These are phyloP conservation scores for Dactylis glomerata DNA, from an alignment of 176 grass and related monocot species.

Conservation along the genomic window DNA sequence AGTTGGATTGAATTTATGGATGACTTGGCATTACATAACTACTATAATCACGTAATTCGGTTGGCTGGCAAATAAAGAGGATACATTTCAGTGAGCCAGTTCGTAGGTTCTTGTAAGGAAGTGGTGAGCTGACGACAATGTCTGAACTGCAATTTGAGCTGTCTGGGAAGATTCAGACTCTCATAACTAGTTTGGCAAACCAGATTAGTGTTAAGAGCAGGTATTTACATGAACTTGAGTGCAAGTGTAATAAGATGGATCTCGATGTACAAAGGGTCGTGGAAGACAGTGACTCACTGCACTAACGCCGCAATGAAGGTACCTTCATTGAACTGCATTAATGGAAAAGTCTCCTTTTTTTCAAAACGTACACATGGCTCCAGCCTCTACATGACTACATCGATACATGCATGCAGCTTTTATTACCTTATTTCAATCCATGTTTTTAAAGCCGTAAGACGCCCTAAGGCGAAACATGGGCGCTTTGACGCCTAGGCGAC, in stretches of 20 bases:
- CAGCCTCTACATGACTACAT: too few species aligned
- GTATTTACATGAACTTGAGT: conserved; percentile 35
- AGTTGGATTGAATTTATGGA: conserved; percentile 55
- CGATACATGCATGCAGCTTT: too few species aligned
- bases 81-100: conserved; percentile 28
- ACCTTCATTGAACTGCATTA: too few species aligned
- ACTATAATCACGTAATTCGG: conserved; percentile 1
- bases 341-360: neutral
- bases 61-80: conserved; percentile 41
- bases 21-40: conserved; percentile 11
- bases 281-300: conserved; percentile 37
- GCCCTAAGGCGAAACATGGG: too few species aligned
- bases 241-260: conserved; percentile 39
- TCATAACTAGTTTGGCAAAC: conserved; percentile 35
- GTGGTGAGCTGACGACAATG: conserved; percentile 39
- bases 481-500: too few species aligned
- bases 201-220: conserved; percentile 41
- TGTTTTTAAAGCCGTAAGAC: too few species aligned
- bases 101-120: conserved; percentile 31
- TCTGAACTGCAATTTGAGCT: conserved; percentile 31
- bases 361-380: too few species aligned
- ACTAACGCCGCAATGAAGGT: conserved; percentile 49
- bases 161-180: conserved; percentile 25
- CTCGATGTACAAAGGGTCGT: conserved; percentile 30
- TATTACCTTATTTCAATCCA: too few species aligned